phyloP scores from a whole-genome alignment of 2,329 filamentous ascomycete genomes.

The Alternaria triticina region DNA sequence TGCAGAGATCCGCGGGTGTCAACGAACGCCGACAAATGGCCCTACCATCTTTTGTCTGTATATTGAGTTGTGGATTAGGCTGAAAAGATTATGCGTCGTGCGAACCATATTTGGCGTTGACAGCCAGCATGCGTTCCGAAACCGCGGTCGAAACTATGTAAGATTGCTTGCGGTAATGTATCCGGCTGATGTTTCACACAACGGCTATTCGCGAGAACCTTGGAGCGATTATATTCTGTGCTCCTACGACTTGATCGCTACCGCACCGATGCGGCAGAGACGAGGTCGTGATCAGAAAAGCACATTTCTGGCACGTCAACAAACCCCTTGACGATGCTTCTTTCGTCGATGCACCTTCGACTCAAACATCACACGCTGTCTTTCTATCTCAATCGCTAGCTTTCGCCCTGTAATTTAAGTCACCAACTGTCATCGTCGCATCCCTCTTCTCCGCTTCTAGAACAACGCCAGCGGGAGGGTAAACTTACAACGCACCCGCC shows the following conservation, averaged over 20 bases:
- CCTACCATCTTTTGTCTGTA: background rate
- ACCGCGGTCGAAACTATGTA: background rate
- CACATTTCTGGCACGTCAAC: constrained; percentile 16
- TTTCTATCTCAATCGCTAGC: background rate
- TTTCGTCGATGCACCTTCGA: constrained; percentile 1
- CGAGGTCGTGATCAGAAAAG: constrained; percentile 5
- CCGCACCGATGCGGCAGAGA: constrained; percentile 4
- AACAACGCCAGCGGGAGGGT: background rate
- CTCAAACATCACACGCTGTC: background rate
- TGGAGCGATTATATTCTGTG: background rate
- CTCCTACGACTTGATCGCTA: background rate
- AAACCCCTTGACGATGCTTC: constrained; percentile 2
- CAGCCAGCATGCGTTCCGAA: background rate
- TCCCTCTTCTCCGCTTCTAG: background rate
- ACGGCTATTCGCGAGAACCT: background rate
- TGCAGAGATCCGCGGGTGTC: background rate
- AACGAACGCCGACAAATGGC: background rate
- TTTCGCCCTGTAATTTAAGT: background rate
- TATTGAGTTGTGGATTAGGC: background rate
- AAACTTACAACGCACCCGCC: background rate
- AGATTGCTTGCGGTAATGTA: background rate
- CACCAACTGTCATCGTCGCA: background rate
- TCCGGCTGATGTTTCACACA: background rate
- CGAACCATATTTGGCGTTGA: background rate
- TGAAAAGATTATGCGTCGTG: background rate